phyloP scores from a whole-genome alignment of 2,329 filamentous ascomycete genomes.

The Fusarium sp. region DNA sequence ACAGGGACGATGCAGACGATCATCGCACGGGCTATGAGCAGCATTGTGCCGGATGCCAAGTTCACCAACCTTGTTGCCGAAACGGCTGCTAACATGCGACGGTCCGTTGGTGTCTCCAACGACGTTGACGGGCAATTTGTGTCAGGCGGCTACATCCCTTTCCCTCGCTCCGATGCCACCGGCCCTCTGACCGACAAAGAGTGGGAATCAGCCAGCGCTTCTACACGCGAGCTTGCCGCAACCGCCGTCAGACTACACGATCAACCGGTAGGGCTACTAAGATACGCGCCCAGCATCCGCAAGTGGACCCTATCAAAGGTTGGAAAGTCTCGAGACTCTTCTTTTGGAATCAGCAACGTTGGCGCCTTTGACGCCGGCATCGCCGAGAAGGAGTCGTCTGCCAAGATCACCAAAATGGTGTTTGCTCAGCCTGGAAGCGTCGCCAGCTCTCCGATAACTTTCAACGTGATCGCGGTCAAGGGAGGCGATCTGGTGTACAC shows the following conservation, averaged over 20 bases:
- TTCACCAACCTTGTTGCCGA: constrained; percentile 41
- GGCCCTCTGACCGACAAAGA: constrained; percentile 31
- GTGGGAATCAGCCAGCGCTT: constrained; percentile 30
- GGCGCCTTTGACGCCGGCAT: constrained; percentile 25
- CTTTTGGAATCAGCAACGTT: constrained; percentile 41
- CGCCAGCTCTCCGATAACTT: constrained; percentile 29
- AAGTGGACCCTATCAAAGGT: constrained; percentile 39
- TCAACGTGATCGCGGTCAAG: constrained; percentile 38
- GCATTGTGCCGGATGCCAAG: constrained; percentile 16
- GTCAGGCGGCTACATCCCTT: constrained; percentile 30
- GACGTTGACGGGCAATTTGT: constrained; percentile 29
- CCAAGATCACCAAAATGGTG: constrained; percentile 32
- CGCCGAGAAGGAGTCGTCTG: neutral
- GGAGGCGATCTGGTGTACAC: constrained; percentile 37
- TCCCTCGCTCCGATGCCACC: constrained; percentile 10
- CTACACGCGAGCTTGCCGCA: constrained; percentile 27
- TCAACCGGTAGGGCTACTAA: constrained; percentile 34
- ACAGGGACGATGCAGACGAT: constrained; percentile 36
- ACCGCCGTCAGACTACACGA: constrained; percentile 28
- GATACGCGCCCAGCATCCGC: constrained; percentile 37
- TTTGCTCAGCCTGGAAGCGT: constrained; percentile 42
- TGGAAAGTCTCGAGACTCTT: constrained; percentile 36
- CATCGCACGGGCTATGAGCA: constrained; percentile 38
- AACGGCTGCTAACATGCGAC: constrained; percentile 42
- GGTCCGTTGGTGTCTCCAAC: constrained; percentile 31